Conservation (phyloP, 1,139 yeast genomes). For the Debaryomyces coudertii region DNA sequence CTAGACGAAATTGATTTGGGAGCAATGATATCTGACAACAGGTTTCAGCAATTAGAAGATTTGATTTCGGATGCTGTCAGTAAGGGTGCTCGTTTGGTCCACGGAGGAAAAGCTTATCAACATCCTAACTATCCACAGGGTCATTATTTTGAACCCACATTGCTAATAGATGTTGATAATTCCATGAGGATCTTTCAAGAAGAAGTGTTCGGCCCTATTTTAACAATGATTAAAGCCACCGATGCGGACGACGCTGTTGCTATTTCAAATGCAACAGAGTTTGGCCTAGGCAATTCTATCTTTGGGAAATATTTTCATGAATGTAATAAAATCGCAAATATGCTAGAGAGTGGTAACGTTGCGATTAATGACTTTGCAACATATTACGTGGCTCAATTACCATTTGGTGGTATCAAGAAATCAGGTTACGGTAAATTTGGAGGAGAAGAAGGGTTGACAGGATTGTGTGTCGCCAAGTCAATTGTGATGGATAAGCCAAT, state of each 20-base stretch:
- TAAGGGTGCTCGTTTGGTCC: slow-evolving; percentile 76
- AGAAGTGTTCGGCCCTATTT: slow-evolving; percentile 92
- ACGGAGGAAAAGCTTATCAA: slow-evolving; percentile 76
- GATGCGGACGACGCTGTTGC: slow-evolving; percentile 67
- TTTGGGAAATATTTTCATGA: slow-evolving; percentile 65
- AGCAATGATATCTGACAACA: slow-evolving; percentile 81
- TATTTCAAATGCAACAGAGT: slow-evolving; percentile 85
- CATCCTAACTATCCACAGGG: slow-evolving; percentile 97
- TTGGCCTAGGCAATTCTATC: slow-evolving; percentile 89
- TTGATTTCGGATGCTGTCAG: slow-evolving; percentile 73
- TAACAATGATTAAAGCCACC: slow-evolving; percentile 74
- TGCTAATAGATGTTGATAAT: slow-evolving; percentile 77
- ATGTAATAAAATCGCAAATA: slow-evolving; percentile 64
- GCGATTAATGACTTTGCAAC: slow-evolving; percentile 98
- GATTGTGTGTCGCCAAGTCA: slow-evolving; percentile 82
- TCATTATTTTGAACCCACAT: slow-evolving; percentile 87
- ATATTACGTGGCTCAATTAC: slow-evolving; percentile 90
- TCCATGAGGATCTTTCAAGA: slow-evolving; percentile 80
- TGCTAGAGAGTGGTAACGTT: slow-evolving; percentile 80
- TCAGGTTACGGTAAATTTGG: slow-evolving; percentile 97
- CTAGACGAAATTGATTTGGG: slow-evolving; percentile 93
- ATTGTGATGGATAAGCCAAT: slow-evolving; percentile 83
- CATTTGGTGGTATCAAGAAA: slow-evolving; percentile 92
- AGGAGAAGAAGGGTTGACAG: slow-evolving; percentile 93
- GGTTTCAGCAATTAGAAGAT: slow-evolving; percentile 67